Base-by-base conservation (phyloP, 768 basidiomycete genomes). In the Agrocybe praecox region DNA sequence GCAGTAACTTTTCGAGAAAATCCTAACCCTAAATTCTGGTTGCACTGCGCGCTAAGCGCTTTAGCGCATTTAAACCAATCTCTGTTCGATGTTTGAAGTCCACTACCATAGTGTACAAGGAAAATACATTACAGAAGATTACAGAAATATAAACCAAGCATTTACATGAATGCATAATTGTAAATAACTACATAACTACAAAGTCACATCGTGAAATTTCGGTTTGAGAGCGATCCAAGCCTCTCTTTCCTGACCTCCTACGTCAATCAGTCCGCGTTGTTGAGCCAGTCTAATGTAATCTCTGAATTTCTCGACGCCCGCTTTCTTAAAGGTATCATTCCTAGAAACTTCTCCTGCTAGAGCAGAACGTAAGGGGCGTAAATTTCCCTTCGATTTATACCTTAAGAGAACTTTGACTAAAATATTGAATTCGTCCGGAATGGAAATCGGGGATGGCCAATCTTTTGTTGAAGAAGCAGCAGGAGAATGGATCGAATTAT, bases 251-350 rank as follows among this genome's bases (percentile, higher is more conserved):
- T 40, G 44, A 3, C 78, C 80, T 24, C 81, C 82, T 14, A 73
- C 67, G 42, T 72, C 69, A 51, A 82, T 60, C 26, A 83, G 68
- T 21, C 70, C 74, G 14, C 60, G 67, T 54, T 74, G 65, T 36
- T 69, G 67, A 12, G 82, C 82, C 52, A 74, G 57, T 9, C 57
- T 60, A 12, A 70, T 50, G 58, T 83, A 84, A 42, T 77, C 72
- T 17, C 67, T 67, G 58, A 83, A 80, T 22, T 64, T 74, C 6
- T 70, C 24, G 5, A 75, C 77, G 1, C 78, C 76, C 10, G 76
- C 80, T 32, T 64, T 64, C 62, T 65, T 61, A 51, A 81, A 82
- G 2, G 74, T 65, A 26, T 58, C 62, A 49, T 64, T 68, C 32
- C 63, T 58, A 14, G 65, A 58, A 11, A 85, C 58, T 26, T 66